Base-by-base conservation (phyloP, 176 grass and related monocot species). In the Rhipidocladum racemiflorum region DNA sequence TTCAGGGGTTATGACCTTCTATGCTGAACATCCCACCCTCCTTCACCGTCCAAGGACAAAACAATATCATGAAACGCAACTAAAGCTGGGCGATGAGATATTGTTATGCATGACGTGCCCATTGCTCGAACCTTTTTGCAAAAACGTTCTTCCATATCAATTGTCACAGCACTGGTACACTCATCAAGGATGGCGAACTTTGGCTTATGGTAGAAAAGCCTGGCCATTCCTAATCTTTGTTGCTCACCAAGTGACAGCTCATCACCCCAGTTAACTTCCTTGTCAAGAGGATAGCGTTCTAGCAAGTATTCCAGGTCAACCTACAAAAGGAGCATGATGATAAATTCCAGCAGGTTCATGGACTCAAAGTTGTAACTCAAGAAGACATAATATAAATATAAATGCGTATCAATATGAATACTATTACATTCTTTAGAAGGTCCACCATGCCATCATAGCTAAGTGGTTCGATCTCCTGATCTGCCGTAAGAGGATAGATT, bases 51-150 rank as follows among this genome's bases (percentile, higher is more conserved):
- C 88, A 99, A 92, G 44, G 96, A 99, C 65, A 99, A 84, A 85
- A 99, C 92, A 81, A 93, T 99, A 82, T 99, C 91, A 85, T 99
- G 96, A 90, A 99, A 99, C 60, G 96, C 96, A 91, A 93, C 96
- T 81, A 99, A 89, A 53, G 96, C 96, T 69, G 92, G 96, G 25
- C 96, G 90, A 73, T 99, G 96, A 82, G 96, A 99, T 82, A 99
- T 99, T 1, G 96, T 99, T 83, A 99, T 95, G 84, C 96, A 99
- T n/a, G 92, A 95, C 38, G 92, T 99, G 28, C 92, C 96, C 96
- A 95, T 99, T 60, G 90, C 92, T 88, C 81, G 92, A 85, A 99
- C 96, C 75, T 93, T 94, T 64, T 82, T 88, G 86, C 96, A 99
- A 84, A 99, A 99, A 12, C 92, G 96, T 77, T 99, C 92, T 70